These are phyloP conservation scores for Apiospora rasikravindrae DNA, from an alignment of 2,329 filamentous ascomycete genomes.

Conservation along the genomic window DNA sequence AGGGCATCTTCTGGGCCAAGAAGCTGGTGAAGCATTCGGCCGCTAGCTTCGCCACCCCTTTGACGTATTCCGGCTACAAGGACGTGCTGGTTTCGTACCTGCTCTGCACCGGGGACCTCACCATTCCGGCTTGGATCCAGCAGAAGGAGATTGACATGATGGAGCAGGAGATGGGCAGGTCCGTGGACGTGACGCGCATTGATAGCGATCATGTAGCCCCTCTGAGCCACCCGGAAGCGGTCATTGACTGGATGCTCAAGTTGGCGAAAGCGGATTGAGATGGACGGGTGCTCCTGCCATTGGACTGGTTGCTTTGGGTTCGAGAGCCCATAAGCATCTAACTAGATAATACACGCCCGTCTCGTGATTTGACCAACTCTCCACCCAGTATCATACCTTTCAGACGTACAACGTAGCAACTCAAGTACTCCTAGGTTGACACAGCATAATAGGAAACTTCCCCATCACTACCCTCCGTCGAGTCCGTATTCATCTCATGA, in stretches of 20 bases:
- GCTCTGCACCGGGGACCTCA: constrained; percentile 42
- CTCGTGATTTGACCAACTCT: too few species aligned
- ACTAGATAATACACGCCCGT: too few species aligned
- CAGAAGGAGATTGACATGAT: constrained; percentile 38
- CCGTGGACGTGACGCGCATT: constrained; percentile 44
- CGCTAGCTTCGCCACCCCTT: constrained; percentile 37
- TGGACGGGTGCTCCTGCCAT: neutral
- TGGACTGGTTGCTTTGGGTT: too few species aligned
- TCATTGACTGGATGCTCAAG: constrained; percentile 32
- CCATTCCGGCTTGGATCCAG: constrained; percentile 39
- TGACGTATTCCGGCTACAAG: constrained; percentile 47
- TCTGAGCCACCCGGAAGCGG: constrained; percentile 32
- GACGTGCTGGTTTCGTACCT: constrained; percentile 47
- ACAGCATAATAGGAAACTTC: too few species aligned
- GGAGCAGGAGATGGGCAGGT: constrained; percentile 29
- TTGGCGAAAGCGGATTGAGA: constrained; percentile 6
- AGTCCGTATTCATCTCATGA: too few species aligned
- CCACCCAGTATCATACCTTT: too few species aligned
- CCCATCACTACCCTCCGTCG: too few species aligned
- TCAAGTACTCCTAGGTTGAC: too few species aligned
- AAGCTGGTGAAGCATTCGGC: constrained; percentile 38
- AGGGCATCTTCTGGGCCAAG: constrained; percentile 24
- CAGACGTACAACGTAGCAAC: too few species aligned
- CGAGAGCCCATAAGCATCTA: too few species aligned
- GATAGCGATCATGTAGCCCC: constrained; percentile 41